A percentile compares a stretch with the other conserved stretches of the same genome.
phyloP scores from a whole-genome alignment of 2,329 filamentous ascomycete genomes.

The Talaromyces islandicus region DNA sequence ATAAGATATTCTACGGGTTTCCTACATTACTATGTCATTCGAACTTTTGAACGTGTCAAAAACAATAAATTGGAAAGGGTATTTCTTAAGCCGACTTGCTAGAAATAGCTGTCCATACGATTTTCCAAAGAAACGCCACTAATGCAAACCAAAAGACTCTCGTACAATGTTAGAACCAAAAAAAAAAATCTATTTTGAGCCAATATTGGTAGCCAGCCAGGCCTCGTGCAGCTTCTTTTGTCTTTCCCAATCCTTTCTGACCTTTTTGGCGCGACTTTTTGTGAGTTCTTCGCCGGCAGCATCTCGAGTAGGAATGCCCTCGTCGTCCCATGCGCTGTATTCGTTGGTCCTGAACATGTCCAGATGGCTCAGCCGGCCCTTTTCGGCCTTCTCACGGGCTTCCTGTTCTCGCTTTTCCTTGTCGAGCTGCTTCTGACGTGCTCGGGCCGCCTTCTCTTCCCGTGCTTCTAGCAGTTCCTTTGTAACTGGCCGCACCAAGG shows the following conservation, averaged over 20 bases:
- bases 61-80: not conserved
- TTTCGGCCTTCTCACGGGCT: slow-evolving; percentile 46
- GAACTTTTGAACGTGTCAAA: not conserved
- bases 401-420: slow-evolving; percentile 55
- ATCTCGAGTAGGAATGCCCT: slow-evolving; percentile 73
- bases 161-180: not conserved
- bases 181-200: not conserved
- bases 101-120: not conserved
- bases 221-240: slow-evolving; percentile 82
- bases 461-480: slow-evolving; percentile 51
- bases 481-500: slow-evolving; percentile 65
- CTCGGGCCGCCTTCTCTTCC: slow-evolving; percentile 48
- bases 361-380: slow-evolving; percentile 51
- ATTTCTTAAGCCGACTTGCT: not conserved
- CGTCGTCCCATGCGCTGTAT: slow-evolving; percentile 74
- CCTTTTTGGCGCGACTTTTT: slow-evolving; percentile 73
- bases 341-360: slow-evolving; percentile 56
- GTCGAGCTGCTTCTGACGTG: slow-evolving; percentile 45
- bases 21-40: not conserved
- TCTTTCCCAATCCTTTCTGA: slow-evolving; percentile 82
- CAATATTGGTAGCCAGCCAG: slow-evolving; percentile 31
- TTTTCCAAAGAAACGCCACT: not conserved
- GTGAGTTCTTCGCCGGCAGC: slow-evolving; percentile 72
- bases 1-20: not conserved
- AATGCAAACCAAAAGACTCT: not conserved